Conservation (phyloP, 2,329 filamentous ascomycete genomes). For the Davidsoniella virescens region DNA sequence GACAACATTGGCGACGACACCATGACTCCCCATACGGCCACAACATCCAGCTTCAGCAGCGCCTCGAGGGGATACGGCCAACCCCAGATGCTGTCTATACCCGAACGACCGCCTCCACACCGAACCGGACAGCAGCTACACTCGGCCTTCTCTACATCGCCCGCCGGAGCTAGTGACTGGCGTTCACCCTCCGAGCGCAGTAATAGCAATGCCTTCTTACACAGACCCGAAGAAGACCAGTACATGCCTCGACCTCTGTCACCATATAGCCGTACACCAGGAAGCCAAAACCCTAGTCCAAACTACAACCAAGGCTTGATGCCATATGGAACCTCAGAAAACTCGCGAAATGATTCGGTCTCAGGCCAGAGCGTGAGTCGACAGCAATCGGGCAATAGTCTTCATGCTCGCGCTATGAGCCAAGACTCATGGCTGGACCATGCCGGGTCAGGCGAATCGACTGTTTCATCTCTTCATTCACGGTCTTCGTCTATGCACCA, state of each 20-base stretch:
- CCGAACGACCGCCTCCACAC: constrained; percentile 4
- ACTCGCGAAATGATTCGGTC: background rate
- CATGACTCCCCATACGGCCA: constrained; percentile 2
- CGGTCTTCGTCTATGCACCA: constrained; percentile 53
- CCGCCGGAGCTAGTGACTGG: constrained; percentile 20
- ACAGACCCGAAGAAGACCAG: constrained; percentile 34
- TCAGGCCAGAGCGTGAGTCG: constrained; percentile 2
- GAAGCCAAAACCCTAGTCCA: constrained; percentile 21
- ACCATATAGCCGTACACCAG: constrained; percentile 40
- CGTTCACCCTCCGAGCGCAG: constrained; percentile 4
- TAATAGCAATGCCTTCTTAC: constrained; percentile 20
- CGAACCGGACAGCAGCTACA: constrained; percentile 6
- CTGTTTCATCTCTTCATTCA: constrained; percentile 65
- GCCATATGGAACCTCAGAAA: constrained; percentile 7
- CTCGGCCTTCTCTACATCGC: constrained; percentile 13
- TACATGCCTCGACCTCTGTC: constrained; percentile 60
- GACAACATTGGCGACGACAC: constrained; percentile 1
- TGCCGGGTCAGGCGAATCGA: constrained; percentile 73
- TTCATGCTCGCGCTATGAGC: constrained; percentile 43
- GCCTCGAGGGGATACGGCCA: background rate
- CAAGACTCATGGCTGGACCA: constrained; percentile 87
- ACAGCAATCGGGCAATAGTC: constrained; percentile 7
- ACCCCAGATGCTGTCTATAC: constrained; percentile 6
- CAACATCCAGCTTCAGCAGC: constrained; percentile 4
- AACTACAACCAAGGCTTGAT: constrained; percentile 18